phyloP scores from a whole-genome alignment of 2,329 filamentous ascomycete genomes.

The Karstenula rhodostoma region DNA sequence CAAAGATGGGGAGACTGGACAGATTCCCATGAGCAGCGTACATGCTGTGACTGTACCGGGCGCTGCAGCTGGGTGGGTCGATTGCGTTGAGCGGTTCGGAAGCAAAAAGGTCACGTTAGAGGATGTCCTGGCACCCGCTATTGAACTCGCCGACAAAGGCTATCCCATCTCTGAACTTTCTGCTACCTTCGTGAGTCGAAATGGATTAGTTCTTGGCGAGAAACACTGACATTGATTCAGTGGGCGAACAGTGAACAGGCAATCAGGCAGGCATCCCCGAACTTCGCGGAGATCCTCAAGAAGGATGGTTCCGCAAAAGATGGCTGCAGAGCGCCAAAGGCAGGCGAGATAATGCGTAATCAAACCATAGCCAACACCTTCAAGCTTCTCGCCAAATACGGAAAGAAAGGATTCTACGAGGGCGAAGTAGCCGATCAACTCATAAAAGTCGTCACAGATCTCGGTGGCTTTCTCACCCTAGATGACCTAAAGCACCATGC shows the following conservation, averaged over 20 bases:
- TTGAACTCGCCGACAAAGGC: slow-evolving; percentile 84
- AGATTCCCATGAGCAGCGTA: slow-evolving; percentile 78
- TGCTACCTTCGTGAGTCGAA: slow-evolving; percentile 67
- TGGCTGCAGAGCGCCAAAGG: slow-evolving; percentile 75
- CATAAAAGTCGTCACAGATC: slow-evolving; percentile 76
- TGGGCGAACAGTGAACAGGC: slow-evolving; percentile 73
- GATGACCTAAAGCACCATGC: slow-evolving; percentile 84
- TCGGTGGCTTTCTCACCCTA: slow-evolving; percentile 79
- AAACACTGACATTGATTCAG: slow-evolving; percentile 36
- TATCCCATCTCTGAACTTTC: slow-evolving; percentile 88
- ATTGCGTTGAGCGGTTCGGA: slow-evolving; percentile 86
- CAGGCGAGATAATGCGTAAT: slow-evolving; percentile 91
- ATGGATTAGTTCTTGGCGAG: not conserved
- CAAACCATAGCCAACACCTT: slow-evolving; percentile 83
- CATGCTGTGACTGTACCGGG: slow-evolving; percentile 89
- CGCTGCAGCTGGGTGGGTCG: slow-evolving; percentile 91
- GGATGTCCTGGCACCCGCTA: slow-evolving; percentile 82
- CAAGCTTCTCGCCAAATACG: slow-evolving; percentile 76
- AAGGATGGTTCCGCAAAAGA: slow-evolving; percentile 71
- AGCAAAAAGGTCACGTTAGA: slow-evolving; percentile 82
- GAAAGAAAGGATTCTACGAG: slow-evolving; percentile 90
- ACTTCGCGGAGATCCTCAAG: slow-evolving; percentile 88
- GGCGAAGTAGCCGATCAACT: slow-evolving; percentile 83
- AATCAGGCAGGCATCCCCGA: slow-evolving; percentile 80
- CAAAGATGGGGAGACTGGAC: slow-evolving; percentile 61